phyloP scores from a whole-genome alignment of 345 rosid species.

The Gossypium raimondii region DNA sequence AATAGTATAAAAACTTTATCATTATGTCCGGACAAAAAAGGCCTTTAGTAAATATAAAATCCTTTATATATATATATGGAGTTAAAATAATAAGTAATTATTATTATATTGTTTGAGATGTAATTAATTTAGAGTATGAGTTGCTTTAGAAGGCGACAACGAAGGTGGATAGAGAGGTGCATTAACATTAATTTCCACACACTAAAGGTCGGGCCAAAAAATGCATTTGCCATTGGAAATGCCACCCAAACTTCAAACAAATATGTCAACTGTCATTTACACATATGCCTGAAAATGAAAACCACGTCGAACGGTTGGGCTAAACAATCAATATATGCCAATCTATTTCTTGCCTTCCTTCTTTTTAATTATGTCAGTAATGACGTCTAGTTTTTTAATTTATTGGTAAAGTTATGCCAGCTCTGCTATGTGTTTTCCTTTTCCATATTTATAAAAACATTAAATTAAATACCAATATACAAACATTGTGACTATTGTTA shows the following conservation, averaged over 20 bases:
- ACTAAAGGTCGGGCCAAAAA: background rate
- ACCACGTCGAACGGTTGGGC: background rate
- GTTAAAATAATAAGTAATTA: background rate
- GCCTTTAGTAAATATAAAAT: background rate
- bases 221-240: background rate
- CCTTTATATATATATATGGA: background rate
- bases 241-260: background rate
- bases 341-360: too few relatives aligned
- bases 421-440: background rate
- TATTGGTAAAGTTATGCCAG: background rate
- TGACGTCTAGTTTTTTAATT: background rate
- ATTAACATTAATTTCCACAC: background rate
- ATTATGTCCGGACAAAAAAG: background rate
- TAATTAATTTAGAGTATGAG: background rate
- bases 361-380: background rate
- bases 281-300: background rate
- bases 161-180: background rate
- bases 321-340: background rate
- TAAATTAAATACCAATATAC: too few relatives aligned
- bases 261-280: background rate
- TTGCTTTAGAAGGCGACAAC: background rate
- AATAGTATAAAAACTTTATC: too few relatives aligned
- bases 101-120: background rate
- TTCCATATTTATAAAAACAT: too few relatives aligned
- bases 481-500: too few relatives aligned